Evolutionary conservation across 345 rosid genomes (phyloP), one percentile per base, ranked within the genome.

Genomic region (Microthlaspi erraticum): DNA sequence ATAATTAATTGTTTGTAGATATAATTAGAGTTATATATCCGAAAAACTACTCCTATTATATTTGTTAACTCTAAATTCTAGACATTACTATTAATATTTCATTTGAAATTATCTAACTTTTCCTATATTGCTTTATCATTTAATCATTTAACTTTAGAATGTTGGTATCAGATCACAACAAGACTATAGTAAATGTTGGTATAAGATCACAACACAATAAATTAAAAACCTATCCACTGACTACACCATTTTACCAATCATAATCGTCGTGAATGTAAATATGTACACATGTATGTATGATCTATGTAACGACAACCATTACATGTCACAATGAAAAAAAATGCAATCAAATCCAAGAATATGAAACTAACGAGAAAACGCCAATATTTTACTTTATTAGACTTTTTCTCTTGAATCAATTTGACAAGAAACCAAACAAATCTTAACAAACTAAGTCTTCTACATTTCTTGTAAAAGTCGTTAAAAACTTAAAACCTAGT

Each of bases 311-410:
- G 46, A 70, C 59, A 70, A 48, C 31, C 23, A 53, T 42, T 41
- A 63, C 19, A 53, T 53, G 70, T 16, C 70, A 62, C 12, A 19
- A 26, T 33, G 42, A 33, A 51, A 38, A 38, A 12, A 42, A 44
- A 19, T 19, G 14, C 20, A 36, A 50, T 26, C 39, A 50, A 49
- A 16, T 59, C 38, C 57, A 44, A 68, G 50, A 44, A 29, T 16
- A 60, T 53, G 38, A 44, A 53, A 14, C 68, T 34, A 68, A 60
- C 36, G 36, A 68, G 78, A 52, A 52, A 53, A 52, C 9, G 69
- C 64, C 78, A 68, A 68, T 45, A 52, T 53, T 17, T 60, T 51
- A 68, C 78, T 75, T 75, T 75, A 34, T 29, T 51, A 23, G 57
- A 67, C 23, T 13, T 49, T 36, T 60, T 54, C 55, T 10, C 55